These are phyloP conservation scores for Saccharata proteae DNA, from an alignment of 2,329 filamentous ascomycete species.

Conservation along the genomic window DNA sequence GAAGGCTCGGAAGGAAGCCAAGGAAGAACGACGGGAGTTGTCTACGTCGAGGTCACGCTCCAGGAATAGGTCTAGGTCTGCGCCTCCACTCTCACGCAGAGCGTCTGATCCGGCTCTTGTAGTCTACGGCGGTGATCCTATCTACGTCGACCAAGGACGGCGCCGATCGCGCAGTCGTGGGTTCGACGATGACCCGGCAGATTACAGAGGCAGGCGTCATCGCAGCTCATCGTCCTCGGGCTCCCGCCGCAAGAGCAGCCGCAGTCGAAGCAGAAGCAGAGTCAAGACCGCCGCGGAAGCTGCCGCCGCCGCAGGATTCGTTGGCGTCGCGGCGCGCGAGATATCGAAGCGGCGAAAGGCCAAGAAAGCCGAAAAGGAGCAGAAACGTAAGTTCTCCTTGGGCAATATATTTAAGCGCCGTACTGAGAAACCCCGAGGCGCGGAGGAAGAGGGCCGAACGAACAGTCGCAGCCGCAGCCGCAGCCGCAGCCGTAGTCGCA, in stretches of 20 bases:
- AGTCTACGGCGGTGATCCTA: slow-evolving; percentile 52
- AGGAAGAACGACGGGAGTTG: slow-evolving; percentile 30
- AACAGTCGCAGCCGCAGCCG: too few relatives aligned
- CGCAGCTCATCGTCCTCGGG: slow-evolving; percentile 31
- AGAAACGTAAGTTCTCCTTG: slow-evolving; percentile 35
- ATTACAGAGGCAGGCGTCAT: slow-evolving; percentile 31
- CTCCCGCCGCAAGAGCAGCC: slow-evolving; percentile 22
- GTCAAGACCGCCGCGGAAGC: slow-evolving; percentile 41
- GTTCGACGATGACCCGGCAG: slow-evolving; percentile 29
- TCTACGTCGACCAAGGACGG: slow-evolving; percentile 41
- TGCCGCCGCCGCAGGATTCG: slow-evolving; percentile 45
- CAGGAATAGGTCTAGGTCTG: slow-evolving; percentile 33
- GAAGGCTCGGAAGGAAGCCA: slow-evolving; percentile 46
- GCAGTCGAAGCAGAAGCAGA: slow-evolving; percentile 35
- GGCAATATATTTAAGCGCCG: slow-evolving; percentile 9
- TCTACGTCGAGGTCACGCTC: slow-evolving; percentile 21
- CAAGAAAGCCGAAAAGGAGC: slow-evolving; percentile 42
- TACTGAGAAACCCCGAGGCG: slow-evolving; percentile 7
- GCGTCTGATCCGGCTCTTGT: slow-evolving; percentile 42
- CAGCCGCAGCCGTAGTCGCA: too few relatives aligned
- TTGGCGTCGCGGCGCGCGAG: slow-evolving; percentile 46
- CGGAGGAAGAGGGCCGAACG: slow-evolving; percentile 8
- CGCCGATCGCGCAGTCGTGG: slow-evolving; percentile 18
- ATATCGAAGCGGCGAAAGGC: slow-evolving; percentile 44
- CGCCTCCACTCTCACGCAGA: slow-evolving; percentile 31